Evolutionary conservation across 2,329 filamentous ascomycete species (phyloP).

Genomic region (Colletotrichum sp.): DNA sequence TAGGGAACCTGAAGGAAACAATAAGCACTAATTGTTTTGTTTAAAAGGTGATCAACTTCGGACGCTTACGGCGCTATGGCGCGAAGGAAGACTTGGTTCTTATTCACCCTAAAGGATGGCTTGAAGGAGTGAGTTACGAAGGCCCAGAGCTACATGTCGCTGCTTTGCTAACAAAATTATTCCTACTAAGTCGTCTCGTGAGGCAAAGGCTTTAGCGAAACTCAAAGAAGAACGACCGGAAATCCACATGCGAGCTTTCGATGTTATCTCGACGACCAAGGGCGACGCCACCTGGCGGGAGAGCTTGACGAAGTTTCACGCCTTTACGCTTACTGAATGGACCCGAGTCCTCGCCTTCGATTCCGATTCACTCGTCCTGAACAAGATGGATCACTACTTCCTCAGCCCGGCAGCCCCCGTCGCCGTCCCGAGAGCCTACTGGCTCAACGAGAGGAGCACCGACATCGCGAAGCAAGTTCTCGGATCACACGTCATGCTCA

Average conservation of each 20-base stretch:
- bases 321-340: slow-evolving; percentile 71
- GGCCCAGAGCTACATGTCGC: fast-evolving
- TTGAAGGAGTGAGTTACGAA: background rate
- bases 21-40: background rate
- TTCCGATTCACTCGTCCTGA: slow-evolving; percentile 67
- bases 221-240: background rate
- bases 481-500: slow-evolving; percentile 58
- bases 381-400: slow-evolving; percentile 74
- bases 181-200: background rate
- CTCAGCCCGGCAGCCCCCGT: slow-evolving; percentile 64
- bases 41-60: slow-evolving; percentile 49
- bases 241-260: background rate
- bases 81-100: slow-evolving; percentile 49
- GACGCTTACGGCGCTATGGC: slow-evolving; percentile 42
- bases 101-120: slow-evolving; percentile 42
- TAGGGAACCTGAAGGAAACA: fast-evolving
- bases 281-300: slow-evolving; percentile 60
- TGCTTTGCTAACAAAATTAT: background rate
- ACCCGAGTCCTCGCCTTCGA: slow-evolving; percentile 53
- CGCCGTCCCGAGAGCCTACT: slow-evolving; percentile 75
- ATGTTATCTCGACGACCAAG: background rate
- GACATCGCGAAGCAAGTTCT: slow-evolving; percentile 43
- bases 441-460: slow-evolving; percentile 51
- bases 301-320: slow-evolving; percentile 73
- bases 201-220: background rate